These are phyloP conservation scores for Xylariaceae sp. DNA, from an alignment of 2,329 filamentous ascomycete genomes.

Conservation along the genomic window DNA sequence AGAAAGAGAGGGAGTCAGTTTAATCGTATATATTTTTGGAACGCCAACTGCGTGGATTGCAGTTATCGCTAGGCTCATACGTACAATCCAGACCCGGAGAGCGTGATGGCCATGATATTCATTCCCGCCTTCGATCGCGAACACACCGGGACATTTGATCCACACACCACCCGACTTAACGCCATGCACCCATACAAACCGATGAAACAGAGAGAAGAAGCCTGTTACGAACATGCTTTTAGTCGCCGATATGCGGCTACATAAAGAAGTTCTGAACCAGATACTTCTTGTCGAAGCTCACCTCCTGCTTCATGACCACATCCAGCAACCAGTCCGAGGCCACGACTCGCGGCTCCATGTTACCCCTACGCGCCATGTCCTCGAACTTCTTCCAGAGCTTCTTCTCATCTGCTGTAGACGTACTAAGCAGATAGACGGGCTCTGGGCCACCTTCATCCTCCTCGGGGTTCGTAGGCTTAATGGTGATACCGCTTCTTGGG, in stretches of 20 bases:
- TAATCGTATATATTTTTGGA: constrained; percentile 5
- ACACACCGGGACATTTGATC: neutral
- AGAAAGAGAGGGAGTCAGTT: neutral
- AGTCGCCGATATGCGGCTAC: constrained; percentile 9
- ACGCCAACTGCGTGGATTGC: constrained; percentile 1
- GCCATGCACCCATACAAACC: constrained; percentile 15
- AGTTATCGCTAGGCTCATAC: constrained; percentile 5
- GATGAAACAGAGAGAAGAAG: constrained; percentile 5
- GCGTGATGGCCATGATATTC: neutral
- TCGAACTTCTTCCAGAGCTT: constrained; percentile 75
- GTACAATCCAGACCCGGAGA: constrained; percentile 5
- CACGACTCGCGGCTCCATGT: constrained; percentile 77
- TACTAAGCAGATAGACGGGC: constrained; percentile 79
- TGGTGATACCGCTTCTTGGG: constrained; percentile 63
- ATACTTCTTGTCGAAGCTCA: constrained; percentile 63
- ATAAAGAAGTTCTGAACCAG: constrained; percentile 43
- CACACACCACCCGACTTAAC: constrained; percentile 8
- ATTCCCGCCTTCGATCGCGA: constrained; percentile 1
- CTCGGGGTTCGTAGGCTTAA: constrained; percentile 56
- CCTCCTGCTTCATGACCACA: constrained; percentile 80
- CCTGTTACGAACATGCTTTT: neutral
- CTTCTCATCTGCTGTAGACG: constrained; percentile 60
- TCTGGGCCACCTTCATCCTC: constrained; percentile 59
- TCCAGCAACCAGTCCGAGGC: constrained; percentile 85
- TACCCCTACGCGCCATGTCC: constrained; percentile 69